Base-by-base conservation (phyloP, 1,284 basidiomycete genomes). In the Volvariella surrecta region DNA sequence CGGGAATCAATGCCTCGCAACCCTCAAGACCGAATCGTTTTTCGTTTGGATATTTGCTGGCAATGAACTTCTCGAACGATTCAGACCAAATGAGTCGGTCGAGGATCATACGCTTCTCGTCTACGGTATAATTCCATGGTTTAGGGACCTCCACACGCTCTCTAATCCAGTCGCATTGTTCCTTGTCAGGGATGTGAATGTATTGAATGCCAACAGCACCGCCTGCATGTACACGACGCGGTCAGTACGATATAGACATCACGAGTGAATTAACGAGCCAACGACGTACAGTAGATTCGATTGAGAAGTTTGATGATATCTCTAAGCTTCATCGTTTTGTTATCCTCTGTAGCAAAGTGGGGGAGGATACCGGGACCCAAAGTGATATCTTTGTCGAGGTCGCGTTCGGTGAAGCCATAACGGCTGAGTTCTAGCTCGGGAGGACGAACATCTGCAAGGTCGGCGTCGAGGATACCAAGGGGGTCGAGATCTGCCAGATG, bases 51-150 rank as follows among this genome's bases (percentile, higher is more conserved):
- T 93, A 97, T 66, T 99, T 99, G 73, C 84, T 90, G 17, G 93
- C 85, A 54, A 99, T 94, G 73, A 97, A 99, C 60, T 95, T 94
- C 66, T 99, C 96, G 58, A 99, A 98, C 3, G 90, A 89, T 62
- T 99, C 95, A 20, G 95, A 99, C 96, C 96, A 99, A 66, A 98
- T 97, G 58, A 98, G 82, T 49, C 96, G 89, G 68, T 99, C 96
- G 47, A 99, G 79, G 53, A 99, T 96, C 86, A 96, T 95, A 46
- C 93, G 84, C 71, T 99, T 99, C 73, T 99, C 95, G 59, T 99
- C 96, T 47, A 92, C 79, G 38, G 87, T 87, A 70, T 99, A 99
- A 59, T 92, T 91, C 92, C 92, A 98, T n/a, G 95, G 95, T 55
- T 89, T 84, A 3, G 96, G 96, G 17, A 89, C 86, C 66, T 99